phyloP scores from a whole-genome alignment of 805 yeast genomes.

The Lipomyces anomalus region DNA sequence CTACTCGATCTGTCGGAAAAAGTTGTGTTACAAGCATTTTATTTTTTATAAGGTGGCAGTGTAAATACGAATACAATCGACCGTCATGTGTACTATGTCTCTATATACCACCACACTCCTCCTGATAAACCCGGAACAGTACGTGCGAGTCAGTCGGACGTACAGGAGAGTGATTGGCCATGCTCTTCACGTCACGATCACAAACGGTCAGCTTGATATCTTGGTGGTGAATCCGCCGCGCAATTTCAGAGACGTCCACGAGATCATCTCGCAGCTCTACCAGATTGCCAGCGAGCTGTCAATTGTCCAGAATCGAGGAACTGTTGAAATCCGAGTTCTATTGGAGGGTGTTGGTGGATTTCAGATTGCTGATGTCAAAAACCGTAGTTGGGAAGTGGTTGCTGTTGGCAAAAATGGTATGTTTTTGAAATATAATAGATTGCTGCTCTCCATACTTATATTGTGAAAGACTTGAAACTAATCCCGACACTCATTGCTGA shows the following conservation, averaged over 20 bases:
- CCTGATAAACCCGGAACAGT: conserved; percentile 22
- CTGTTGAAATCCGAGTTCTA: conserved; percentile 29
- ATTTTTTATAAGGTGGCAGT: no score
- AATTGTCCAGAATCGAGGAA: conserved; percentile 9
- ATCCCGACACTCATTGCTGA: conserved; percentile 18
- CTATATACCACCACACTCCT: conserved; percentile 27
- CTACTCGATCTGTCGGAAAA: no score
- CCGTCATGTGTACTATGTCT: conserved; percentile 11
- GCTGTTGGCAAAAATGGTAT: conserved; percentile 28
- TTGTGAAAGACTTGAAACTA: conserved; percentile 10
- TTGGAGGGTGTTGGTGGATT: conserved; percentile 32
- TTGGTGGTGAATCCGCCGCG: conserved; percentile 28
- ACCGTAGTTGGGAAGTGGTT: conserved; percentile 33
- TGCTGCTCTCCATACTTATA: background rate
- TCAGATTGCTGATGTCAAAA: conserved; percentile 26
- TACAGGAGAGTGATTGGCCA: conserved; percentile 26
- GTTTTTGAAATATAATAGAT: background rate
- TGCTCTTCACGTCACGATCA: conserved; percentile 30
- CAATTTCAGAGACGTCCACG: conserved; percentile 25
- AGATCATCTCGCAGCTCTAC: conserved; percentile 28
- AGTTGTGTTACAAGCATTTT: no score
- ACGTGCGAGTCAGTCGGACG: conserved; percentile 5
- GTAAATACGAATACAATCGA: no score
- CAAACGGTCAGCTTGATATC: conserved; percentile 30
- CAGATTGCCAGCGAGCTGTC: conserved; percentile 25